Evolutionary conservation across 1,284 basidiomycete genomes (phyloP), one percentile per base, ranked within the genome.

Genomic region (Melanopsichium pennsylvanicum): DNA sequence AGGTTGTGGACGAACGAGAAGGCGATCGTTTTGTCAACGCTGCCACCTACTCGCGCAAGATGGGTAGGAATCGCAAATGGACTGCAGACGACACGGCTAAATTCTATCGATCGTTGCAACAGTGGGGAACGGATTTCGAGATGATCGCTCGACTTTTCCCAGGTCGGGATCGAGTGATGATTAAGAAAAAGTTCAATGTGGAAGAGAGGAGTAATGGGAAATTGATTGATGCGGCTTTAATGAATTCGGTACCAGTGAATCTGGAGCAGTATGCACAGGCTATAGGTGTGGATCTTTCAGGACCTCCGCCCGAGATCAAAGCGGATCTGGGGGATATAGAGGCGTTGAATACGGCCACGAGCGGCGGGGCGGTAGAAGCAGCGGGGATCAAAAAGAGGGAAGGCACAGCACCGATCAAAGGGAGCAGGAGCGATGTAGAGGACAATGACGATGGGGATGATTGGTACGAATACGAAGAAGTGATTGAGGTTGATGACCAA

Each of bases 51-150:
- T 86, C 88, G 35, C 91, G 88, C 82, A 88, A 75, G 55, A 58
- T 61, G 2, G 61, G 74, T 2, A 48, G 88, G 52, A 86, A 86
- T 60, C 86, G 88, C 27, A 89, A 90, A 21, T 94, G 92, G 92
- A 88, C 87, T 73, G 86, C 85, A 13, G 89, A 90, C 68, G 92
- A 93, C 78, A 93, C 92, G 0, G 90, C 92, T 56, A 81, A 89
- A 15, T 93, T 94, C 80, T 95, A 87, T 77, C 85, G 90, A 54
- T 91, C 90, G 11, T 82, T 94, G 27, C 85, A 88, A 4, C 90
- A 92, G 77, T 93, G 92, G 76, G 92, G 92, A 29, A 91, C 92
- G 78, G 93, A 94, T 71, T 94, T 93, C 75, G 92, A 94, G 78
- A 86, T 94, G 55, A 92, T 94, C 52, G 89, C 92, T 2, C 88